These are phyloP conservation scores for Aspergillus novofumigatus DNA, from an alignment of 2,329 filamentous ascomycete genomes.

Conservation along the genomic window DNA sequence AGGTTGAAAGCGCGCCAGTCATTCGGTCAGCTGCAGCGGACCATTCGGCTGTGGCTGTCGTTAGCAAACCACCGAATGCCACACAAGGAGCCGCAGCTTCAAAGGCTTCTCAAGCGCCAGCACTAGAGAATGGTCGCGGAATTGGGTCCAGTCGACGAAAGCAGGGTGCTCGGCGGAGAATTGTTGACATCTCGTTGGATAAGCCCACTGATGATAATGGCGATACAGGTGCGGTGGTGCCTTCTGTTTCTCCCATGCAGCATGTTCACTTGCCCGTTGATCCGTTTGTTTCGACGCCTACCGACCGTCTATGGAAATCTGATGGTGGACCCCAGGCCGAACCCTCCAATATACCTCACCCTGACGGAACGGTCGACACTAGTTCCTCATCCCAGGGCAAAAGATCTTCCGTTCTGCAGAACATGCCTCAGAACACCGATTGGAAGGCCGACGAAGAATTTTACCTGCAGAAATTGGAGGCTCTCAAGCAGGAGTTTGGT, in stretches of 20 bases:
- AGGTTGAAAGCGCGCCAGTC: slow-evolving; percentile 71
- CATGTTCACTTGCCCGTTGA: slow-evolving; percentile 26
- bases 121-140: slow-evolving; percentile 22
- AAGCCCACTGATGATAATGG: slow-evolving; percentile 33
- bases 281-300: slow-evolving; percentile 19
- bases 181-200: slow-evolving; percentile 54
- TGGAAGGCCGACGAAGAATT: slow-evolving; percentile 61
- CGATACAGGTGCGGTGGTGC: slow-evolving; percentile 24
- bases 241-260: slow-evolving; percentile 26
- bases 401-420: slow-evolving; percentile 19
- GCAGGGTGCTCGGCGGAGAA: slow-evolving; percentile 53
- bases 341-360: slow-evolving; percentile 20
- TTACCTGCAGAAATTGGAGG: slow-evolving; percentile 84
- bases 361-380: slow-evolving; percentile 13
- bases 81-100: slow-evolving; percentile 8
- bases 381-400: slow-evolving; percentile 12
- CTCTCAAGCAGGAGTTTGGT: slow-evolving; percentile 77
- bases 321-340: slow-evolving; percentile 28
- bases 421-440: slow-evolving; percentile 24
- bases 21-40: slow-evolving; percentile 66
- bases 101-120: slow-evolving; percentile 6
- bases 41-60: slow-evolving; percentile 51
- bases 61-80: slow-evolving; percentile 58
- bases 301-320: slow-evolving; percentile 28
- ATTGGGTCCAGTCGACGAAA: slow-evolving; percentile 37